Conservation (phyloP, 1,284 basidiomycete species). For the Rhizoctonia solani region DNA sequence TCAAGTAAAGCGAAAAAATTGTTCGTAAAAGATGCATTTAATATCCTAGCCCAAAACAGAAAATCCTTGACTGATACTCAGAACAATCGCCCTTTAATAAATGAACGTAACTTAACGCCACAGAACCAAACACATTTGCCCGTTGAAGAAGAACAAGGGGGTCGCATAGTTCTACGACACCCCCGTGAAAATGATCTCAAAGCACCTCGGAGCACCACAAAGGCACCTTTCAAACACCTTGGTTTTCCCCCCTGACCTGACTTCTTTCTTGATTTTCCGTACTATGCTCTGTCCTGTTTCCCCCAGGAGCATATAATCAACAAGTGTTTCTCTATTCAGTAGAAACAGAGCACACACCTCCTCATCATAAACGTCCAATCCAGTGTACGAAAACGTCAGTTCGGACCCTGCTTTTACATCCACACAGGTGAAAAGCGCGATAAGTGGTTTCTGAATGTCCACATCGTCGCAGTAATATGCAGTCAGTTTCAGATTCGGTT, state of each 20-base stretch:
- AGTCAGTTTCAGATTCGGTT: conserved; percentile 78
- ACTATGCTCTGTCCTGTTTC: conserved; percentile 18
- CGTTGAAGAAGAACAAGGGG: too few species aligned
- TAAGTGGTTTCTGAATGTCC: conserved; percentile 58
- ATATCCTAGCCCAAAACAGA: too few species aligned
- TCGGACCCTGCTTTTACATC: conserved; percentile 73
- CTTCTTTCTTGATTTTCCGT: background rate
- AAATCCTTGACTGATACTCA: too few species aligned
- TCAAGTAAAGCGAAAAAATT: too few species aligned
- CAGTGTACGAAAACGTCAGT: conserved; percentile 80
- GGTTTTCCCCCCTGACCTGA: background rate
- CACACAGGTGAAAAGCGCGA: conserved; percentile 70
- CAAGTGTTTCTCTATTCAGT: background rate
- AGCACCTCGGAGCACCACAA: conserved; percentile 14
- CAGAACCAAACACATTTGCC: too few species aligned
- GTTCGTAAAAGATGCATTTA: too few species aligned
- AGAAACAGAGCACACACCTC: conserved; percentile 37
- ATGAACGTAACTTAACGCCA: too few species aligned
- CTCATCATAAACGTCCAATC: conserved; percentile 54
- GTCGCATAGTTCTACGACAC: background rate
- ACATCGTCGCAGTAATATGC: conserved; percentile 72
- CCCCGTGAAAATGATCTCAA: conserved; percentile 17
- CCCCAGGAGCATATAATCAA: background rate
- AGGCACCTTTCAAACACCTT: conserved; percentile 31
- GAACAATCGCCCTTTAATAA: too few species aligned